Conservation (phyloP, 2,329 filamentous ascomycete species). For the Colletotrichum aenigma region DNA sequence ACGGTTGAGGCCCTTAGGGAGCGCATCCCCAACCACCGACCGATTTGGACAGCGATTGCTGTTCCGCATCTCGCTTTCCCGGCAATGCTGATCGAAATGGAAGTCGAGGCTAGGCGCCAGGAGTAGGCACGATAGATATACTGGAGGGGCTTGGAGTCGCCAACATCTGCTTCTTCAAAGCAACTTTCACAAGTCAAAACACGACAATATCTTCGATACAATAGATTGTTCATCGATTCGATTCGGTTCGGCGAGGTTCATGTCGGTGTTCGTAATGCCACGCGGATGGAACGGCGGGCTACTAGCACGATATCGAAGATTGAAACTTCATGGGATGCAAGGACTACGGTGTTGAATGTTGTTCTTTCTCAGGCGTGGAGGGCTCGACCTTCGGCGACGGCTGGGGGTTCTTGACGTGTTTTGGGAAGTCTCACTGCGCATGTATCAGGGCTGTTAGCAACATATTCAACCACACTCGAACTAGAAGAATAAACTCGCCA, state of each 20-base stretch:
- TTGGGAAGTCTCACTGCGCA: not conserved
- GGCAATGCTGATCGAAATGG: not conserved
- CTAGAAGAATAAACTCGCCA: fast-evolving
- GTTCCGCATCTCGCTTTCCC: not conserved
- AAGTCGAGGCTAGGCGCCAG: constrained; percentile 1
- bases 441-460: not conserved
- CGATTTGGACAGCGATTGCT: not conserved
- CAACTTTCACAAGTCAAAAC: not conserved
- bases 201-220: not conserved
- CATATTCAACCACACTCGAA: not conserved
- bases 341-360: fast-evolving
- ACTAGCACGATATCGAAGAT: not conserved
- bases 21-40: not conserved
- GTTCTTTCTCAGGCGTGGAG: fast-evolving
- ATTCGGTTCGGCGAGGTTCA: not conserved
- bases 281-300: fast-evolving
- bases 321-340: fast-evolving
- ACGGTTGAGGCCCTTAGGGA: not conserved
- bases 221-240: not conserved
- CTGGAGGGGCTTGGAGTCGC: not conserved
- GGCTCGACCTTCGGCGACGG: not conserved
- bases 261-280: not conserved
- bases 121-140: not conserved
- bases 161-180: fast-evolving
- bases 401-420: not conserved